These are phyloP conservation scores for Penicillium frequentans DNA, from an alignment of 2,329 filamentous ascomycete species.

Conservation along the genomic window DNA sequence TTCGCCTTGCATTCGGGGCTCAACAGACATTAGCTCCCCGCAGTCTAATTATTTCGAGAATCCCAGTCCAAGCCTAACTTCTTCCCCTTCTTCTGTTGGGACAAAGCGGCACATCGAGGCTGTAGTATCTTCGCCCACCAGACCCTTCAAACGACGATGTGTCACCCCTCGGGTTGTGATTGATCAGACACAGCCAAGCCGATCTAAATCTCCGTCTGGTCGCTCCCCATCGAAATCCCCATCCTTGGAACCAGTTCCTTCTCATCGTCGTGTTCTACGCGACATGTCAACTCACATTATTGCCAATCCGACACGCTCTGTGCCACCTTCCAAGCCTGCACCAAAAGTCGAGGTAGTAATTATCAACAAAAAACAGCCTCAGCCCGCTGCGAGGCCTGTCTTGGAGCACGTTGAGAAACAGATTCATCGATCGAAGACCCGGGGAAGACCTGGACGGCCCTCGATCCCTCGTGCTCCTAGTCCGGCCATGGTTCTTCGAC, in stretches of 20 bases:
- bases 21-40: slow-evolving; percentile 26
- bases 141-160: slow-evolving; percentile 26
- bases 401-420: slow-evolving; percentile 15
- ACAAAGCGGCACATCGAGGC: slow-evolving; percentile 20
- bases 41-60: slow-evolving; percentile 19
- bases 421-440: slow-evolving; percentile 15
- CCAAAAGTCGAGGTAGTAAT: slow-evolving; percentile 33
- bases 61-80: slow-evolving; percentile 29
- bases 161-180: slow-evolving; percentile 17
- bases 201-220: not conserved
- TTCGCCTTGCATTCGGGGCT: slow-evolving; percentile 18
- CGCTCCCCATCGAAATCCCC: slow-evolving; percentile 1
- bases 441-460: slow-evolving; percentile 14
- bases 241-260: slow-evolving; percentile 5
- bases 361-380: slow-evolving; percentile 22
- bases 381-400: not conserved
- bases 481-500: slow-evolving; percentile 5
- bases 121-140: slow-evolving; percentile 12
- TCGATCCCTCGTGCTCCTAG: slow-evolving; percentile 3
- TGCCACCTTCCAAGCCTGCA: not conserved
- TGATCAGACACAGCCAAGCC: slow-evolving; percentile 6
- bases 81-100: slow-evolving; percentile 29
- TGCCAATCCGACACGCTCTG: slow-evolving; percentile 1
- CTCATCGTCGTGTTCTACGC: slow-evolving; percentile 16
- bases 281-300: slow-evolving; percentile 17